Percentiles rank a stretch among this genome's conserved stretches.
These are phyloP conservation scores for Cladosporium halotolerans DNA, from an alignment of 2,329 filamentous ascomycete species.

Conservation along the genomic window DNA sequence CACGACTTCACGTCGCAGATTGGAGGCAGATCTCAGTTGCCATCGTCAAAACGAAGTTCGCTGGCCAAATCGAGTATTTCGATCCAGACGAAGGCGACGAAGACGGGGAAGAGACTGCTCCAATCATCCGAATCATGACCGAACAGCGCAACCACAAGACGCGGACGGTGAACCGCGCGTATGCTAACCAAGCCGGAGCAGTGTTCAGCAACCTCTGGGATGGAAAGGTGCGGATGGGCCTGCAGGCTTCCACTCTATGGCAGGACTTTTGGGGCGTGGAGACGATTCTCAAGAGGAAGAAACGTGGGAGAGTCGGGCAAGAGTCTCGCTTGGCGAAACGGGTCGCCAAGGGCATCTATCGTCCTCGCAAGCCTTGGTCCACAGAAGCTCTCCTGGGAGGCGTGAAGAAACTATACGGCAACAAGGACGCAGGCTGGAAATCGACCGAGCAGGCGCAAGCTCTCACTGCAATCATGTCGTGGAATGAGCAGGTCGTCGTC, in stretches of 20 bases:
- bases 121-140: constrained; percentile 3
- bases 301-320: neutral
- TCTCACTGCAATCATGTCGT: constrained; percentile 19
- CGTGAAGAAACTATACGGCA: constrained; percentile 1
- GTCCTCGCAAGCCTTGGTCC: constrained; percentile 11
- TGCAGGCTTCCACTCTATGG: constrained; percentile 11
- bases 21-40: constrained; percentile 14
- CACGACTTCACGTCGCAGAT: constrained; percentile 9
- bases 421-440: constrained; percentile 3
- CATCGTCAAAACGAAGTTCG: constrained; percentile 15
- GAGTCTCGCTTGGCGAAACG: constrained; percentile 8
- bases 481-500: constrained; percentile 11
- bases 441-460: constrained; percentile 17
- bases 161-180: constrained; percentile 10
- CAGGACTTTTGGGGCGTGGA: constrained; percentile 15
- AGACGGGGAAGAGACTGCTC: neutral
- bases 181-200: constrained; percentile 11
- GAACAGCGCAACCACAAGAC: constrained; percentile 13
- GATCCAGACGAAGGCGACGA: constrained; percentile 7
- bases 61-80: constrained; percentile 4
- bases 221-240: constrained; percentile 10
- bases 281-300: constrained; percentile 3
- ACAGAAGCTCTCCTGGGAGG: constrained; percentile 3
- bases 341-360: constrained; percentile 11
- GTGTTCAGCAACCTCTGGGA: constrained; percentile 14